Conservation (phyloP, 2,329 filamentous ascomycete genomes). For the Paraconiothyrium brasiliense region DNA sequence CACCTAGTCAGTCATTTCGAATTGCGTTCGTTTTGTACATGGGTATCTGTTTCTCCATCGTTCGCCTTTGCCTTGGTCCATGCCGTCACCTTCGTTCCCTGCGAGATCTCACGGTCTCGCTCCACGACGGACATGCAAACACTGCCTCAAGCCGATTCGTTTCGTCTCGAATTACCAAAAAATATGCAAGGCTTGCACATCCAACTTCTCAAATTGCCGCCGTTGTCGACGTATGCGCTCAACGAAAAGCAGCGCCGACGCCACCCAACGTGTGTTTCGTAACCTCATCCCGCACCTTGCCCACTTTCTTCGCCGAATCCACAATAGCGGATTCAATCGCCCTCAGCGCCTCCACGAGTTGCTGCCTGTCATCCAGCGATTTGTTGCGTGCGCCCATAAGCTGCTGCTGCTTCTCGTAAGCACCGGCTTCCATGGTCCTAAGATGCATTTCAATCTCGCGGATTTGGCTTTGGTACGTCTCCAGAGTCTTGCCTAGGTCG, state of each 20-base stretch:
- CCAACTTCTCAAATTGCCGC: not conserved
- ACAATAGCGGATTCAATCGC: constrained; percentile 61
- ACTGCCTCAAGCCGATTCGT: not conserved
- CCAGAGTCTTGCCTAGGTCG: constrained; percentile 51
- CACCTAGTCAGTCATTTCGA: not conserved
- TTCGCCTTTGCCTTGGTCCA: not conserved
- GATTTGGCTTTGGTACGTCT: constrained; percentile 54
- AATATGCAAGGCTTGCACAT: not conserved
- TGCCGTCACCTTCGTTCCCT: not conserved
- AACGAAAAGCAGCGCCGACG: constrained; percentile 43
- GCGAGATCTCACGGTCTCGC: not conserved
- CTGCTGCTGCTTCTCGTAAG: constrained; percentile 55
- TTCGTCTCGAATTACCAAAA: not conserved
- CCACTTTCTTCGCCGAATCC: constrained; percentile 58
- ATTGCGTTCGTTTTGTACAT: constrained; percentile 12
- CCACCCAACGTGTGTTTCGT: constrained; percentile 53
- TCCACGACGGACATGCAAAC: not conserved
- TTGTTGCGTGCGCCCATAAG: constrained; percentile 47
- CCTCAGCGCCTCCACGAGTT: constrained; percentile 57
- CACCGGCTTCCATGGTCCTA: constrained; percentile 57
- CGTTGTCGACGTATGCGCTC: constrained; percentile 13
- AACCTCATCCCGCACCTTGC: constrained; percentile 58
- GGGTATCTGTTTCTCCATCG: constrained; percentile 18
- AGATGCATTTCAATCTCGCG: constrained; percentile 60
- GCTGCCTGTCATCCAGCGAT: constrained; percentile 52